These are phyloP conservation scores for Emmonsiellopsis sp. DNA, from an alignment of 2,329 filamentous ascomycete genomes.

Conservation along the genomic window DNA sequence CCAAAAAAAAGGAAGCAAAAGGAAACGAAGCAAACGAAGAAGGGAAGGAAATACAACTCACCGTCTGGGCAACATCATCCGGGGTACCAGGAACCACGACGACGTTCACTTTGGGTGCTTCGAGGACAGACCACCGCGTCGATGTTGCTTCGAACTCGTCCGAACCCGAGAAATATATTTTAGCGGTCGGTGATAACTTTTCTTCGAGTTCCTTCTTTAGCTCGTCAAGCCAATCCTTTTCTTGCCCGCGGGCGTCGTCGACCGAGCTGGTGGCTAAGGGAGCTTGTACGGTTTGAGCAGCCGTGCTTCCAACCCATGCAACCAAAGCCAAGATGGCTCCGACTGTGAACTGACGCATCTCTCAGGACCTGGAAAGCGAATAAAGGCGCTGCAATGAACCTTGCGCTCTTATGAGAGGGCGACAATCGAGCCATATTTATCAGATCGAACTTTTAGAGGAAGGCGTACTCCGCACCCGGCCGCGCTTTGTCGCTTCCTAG, in stretches of 20 bases:
- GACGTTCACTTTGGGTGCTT: conserved; percentile 36
- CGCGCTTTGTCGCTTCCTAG: neutral
- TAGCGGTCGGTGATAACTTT: conserved; percentile 29
- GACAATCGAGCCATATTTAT: neutral
- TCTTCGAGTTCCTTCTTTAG: conserved; percentile 11
- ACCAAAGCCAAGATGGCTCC: conserved; percentile 18
- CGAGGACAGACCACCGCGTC: conserved; percentile 39
- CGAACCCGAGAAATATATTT: conserved; percentile 37
- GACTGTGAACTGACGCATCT: conserved; percentile 8
- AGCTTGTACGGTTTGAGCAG: conserved; percentile 5
- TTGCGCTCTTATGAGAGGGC: neutral
- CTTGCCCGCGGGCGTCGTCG: conserved; percentile 8
- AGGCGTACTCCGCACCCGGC: neutral
- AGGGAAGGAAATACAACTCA: conserved; percentile 18
- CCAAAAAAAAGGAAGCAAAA: neutral
- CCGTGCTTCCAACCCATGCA: conserved; percentile 16
- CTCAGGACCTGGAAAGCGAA: neutral
- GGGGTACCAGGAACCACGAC: conserved; percentile 42
- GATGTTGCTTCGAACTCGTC: conserved; percentile 31
- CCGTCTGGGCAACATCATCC: conserved; percentile 42
- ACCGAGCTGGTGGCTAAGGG: neutral
- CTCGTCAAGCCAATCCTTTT: conserved; percentile 3
- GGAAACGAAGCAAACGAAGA: neutral
- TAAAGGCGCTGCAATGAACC: neutral
- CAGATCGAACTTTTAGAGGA: neutral